Evolutionary conservation across 2,329 filamentous ascomycete genomes (phyloP).

Genomic region (Rutstroemia sp.): DNA sequence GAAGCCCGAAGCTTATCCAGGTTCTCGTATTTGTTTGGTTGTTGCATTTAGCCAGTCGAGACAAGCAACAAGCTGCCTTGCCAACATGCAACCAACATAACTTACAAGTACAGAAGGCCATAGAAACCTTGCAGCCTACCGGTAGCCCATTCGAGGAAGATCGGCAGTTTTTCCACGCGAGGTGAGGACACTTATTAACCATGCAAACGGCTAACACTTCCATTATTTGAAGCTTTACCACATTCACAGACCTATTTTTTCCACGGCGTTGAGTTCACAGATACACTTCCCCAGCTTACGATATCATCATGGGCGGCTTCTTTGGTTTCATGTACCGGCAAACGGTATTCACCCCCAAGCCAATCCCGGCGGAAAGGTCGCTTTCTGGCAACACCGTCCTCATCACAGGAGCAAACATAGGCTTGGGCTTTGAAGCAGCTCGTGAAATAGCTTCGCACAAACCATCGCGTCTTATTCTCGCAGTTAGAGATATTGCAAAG

Average conservation of each 20-base stretch:
- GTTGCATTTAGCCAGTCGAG: not conserved
- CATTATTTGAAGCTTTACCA: not conserved
- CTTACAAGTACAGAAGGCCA: not conserved
- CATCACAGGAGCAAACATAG: constrained; percentile 42
- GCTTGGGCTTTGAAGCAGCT: constrained; percentile 39
- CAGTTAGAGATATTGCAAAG: constrained; percentile 29
- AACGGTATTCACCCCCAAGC: not conserved
- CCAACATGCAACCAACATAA: not conserved
- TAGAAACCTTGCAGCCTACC: not conserved
- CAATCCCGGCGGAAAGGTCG: not conserved
- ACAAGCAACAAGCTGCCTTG: not conserved
- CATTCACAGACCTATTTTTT: not conserved
- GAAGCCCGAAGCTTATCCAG: not conserved
- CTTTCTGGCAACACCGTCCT: constrained; percentile 30
- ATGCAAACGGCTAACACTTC: not conserved
- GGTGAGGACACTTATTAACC: not conserved
- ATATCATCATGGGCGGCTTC: not conserved
- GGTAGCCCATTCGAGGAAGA: not conserved
- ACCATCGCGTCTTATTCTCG: constrained; percentile 32
- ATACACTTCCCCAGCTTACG: not conserved
- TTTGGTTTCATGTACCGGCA: not conserved
- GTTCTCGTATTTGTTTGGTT: not conserved
- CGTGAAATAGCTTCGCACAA: constrained; percentile 31
- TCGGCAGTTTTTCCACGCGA: not conserved
- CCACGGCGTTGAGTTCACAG: not conserved